These are phyloP conservation scores for Aegilops umbellulata DNA, from an alignment of 176 grass and related monocot genomes.

Conservation along the genomic window DNA sequence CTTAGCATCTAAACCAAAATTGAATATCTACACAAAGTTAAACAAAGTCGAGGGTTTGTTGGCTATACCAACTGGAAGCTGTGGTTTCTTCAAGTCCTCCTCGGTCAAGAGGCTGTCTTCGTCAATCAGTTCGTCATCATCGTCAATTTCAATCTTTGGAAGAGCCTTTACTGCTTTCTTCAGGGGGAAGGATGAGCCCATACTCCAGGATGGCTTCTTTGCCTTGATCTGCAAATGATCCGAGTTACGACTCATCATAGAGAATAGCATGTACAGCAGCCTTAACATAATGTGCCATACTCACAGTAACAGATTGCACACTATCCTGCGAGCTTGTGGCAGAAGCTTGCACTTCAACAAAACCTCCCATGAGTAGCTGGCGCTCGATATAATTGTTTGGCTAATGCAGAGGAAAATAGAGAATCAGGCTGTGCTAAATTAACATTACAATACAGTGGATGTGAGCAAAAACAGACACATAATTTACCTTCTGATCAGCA, in stretches of 20 bases:
- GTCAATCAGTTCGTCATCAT: slow-evolving; percentile 77
- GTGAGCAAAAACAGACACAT: background rate
- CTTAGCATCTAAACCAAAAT: background rate
- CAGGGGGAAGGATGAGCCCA: slow-evolving; percentile 80
- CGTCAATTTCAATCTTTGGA: slow-evolving; percentile 75
- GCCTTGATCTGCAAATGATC: slow-evolving; percentile 56
- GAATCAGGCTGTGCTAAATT: background rate
- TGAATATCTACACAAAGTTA: background rate
- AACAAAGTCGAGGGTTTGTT: background rate
- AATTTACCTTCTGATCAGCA: slow-evolving; percentile 51
- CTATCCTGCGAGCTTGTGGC: slow-evolving; percentile 32
- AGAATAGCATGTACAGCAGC: background rate
- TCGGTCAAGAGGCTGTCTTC: slow-evolving; percentile 93
- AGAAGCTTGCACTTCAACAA: slow-evolving; percentile 65
- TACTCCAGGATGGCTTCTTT: slow-evolving; percentile 80
- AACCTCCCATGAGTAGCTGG: slow-evolving; percentile 75
- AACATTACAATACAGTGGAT: background rate
- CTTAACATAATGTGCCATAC: background rate
- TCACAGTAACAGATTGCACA: slow-evolving; percentile 53
- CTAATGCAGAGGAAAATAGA: slow-evolving; percentile 32
- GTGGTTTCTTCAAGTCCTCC: slow-evolving; percentile 92
- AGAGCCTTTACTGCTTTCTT: slow-evolving; percentile 59
- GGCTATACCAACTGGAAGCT: slow-evolving; percentile 72
- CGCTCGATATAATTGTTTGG: slow-evolving; percentile 54
- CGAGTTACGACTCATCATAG: background rate